Base-by-base conservation (phyloP, 2,329 filamentous ascomycete species). In the Diaporthe sp. region DNA sequence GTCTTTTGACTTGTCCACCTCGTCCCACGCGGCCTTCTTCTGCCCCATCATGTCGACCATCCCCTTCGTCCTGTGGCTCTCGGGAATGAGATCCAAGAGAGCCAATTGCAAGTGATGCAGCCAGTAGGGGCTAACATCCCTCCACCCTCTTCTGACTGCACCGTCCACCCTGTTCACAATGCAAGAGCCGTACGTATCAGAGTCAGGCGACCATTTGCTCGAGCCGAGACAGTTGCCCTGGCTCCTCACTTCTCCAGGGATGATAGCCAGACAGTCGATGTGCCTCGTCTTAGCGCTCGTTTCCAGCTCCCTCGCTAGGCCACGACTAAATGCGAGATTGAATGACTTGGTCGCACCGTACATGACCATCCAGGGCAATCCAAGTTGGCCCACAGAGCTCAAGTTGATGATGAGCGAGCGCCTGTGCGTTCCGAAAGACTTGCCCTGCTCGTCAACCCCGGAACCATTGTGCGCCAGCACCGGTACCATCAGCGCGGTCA, bases 311-410 rank as follows among this genome's bases (percentile, higher is more conserved):
- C 80, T 75, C 9, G 79, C 77, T 6, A 83, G 74, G 0, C 76
- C 79, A 12, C 69, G 76, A 64, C 78, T 80, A n/a, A 82, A 79
- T 15, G 76, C 76, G 35, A 77, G 77, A 75, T 81, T 79, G 69
- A 83, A 82, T 4, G 78, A 81, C 78, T 82, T 83, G 42, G 79
- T 80, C 42, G 77, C 80, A 40, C 77, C 76, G 74, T 83, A 83
- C 73, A 82, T 77, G 25, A 78, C 78, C 57, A 81, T 75, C 45
- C 78, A 81, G 30, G 82, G 82, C 38, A 80, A 28, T 19, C 81
- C 80, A 47, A 80, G 60, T 33, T 61, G 66, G 33, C 77, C 77
- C 15, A 45, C 78, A 9, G 81, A 82, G 74, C 79, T 79, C n/a
- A 81, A 17, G 66, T 80, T 82, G 57, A 82, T 66, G 66, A 83